Percentiles rank a stretch among this genome's conserved stretches.
Conservation (phyloP, 1,284 basidiomycete species). For the Golubevia pallescens region DNA sequence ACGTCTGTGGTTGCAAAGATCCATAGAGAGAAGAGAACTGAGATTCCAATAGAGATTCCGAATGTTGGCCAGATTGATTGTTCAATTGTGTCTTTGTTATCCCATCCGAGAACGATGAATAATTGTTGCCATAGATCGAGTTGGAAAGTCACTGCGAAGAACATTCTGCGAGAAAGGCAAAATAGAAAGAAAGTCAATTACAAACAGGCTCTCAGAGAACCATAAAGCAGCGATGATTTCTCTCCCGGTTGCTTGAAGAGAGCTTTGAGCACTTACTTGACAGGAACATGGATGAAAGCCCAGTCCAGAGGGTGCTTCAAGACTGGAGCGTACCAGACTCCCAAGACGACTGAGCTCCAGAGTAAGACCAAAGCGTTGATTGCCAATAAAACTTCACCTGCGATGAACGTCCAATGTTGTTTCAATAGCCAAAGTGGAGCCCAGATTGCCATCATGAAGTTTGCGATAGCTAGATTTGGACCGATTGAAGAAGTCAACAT, state of each 20-base stretch:
- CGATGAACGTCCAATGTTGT: slow-evolving; percentile 29
- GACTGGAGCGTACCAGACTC: slow-evolving; percentile 31
- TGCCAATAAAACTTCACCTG: slow-evolving; percentile 33
- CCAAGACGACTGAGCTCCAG: slow-evolving; percentile 38
- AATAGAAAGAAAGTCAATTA: too few species aligned
- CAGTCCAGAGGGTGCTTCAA: slow-evolving; percentile 51
- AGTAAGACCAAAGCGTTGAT: slow-evolving; percentile 37
- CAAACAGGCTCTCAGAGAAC: too few species aligned
- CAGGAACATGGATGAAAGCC: slow-evolving; percentile 60
- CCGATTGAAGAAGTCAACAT: slow-evolving; percentile 29
- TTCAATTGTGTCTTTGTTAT: slow-evolving; percentile 23
- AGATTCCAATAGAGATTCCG: slow-evolving; percentile 30
- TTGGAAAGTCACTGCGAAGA: slow-evolving; percentile 48
- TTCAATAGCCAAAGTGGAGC: slow-evolving; percentile 53
- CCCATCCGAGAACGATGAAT: slow-evolving; percentile 48
- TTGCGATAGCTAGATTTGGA: slow-evolving; percentile 43
- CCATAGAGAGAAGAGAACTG: slow-evolving; percentile 39
- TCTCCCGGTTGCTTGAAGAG: neutral
- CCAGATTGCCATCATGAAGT: slow-evolving; percentile 57
- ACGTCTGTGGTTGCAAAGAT: slow-evolving; percentile 47
- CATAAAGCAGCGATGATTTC: too few species aligned
- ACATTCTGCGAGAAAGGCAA: slow-evolving; percentile 14
- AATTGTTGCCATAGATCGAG: slow-evolving; percentile 56
- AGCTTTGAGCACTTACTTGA: slow-evolving; percentile 21
- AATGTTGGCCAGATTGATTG: slow-evolving; percentile 42